Evolutionary conservation across 2,329 filamentous ascomycete genomes (phyloP).

Genomic region (Arthrobotrys sphaeroides): DNA sequence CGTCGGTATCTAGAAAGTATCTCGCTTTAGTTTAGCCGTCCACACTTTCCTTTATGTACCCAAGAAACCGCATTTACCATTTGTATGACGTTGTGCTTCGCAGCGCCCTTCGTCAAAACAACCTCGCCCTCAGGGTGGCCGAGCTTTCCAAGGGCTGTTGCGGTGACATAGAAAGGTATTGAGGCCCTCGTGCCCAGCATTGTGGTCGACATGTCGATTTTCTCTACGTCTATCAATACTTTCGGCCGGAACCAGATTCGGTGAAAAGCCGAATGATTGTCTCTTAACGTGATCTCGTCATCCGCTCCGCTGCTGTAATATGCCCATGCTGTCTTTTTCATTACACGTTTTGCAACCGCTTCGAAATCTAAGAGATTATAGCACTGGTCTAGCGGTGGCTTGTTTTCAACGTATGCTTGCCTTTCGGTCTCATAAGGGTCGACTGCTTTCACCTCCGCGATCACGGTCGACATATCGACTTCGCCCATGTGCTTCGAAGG

Average conservation of each 20-base stretch:
- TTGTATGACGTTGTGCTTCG: conserved; percentile 88
- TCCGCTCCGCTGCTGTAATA: conserved; percentile 76
- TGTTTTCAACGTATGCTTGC: conserved; percentile 76
- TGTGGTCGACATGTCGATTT: conserved; percentile 84
- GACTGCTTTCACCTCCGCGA: conserved; percentile 71
- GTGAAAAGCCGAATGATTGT: conserved; percentile 96
- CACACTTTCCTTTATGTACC: background rate
- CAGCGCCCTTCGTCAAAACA: conserved; percentile 82
- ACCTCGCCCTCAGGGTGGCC: conserved; percentile 95
- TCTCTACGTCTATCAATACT: conserved; percentile 86
- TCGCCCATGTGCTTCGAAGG: conserved; percentile 85
- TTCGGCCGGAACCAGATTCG: conserved; percentile 96
- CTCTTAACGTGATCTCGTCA: conserved; percentile 75
- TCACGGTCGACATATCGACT: conserved; percentile 85
- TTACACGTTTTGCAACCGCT: conserved; percentile 84
- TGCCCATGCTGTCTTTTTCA: conserved; percentile 97
- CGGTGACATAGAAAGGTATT: conserved; percentile 95
- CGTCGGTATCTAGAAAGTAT: conserved; percentile 77
- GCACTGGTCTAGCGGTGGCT: conserved; percentile 84
- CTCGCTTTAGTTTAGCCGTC: background rate
- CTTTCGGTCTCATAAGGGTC: conserved; percentile 78
- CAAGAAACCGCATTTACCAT: conserved; percentile 69
- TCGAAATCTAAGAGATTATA: conserved; percentile 97
- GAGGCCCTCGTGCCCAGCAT: conserved; percentile 89
- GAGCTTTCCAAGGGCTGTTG: conserved; percentile 93